Evolutionary conservation across 2,329 filamentous ascomycete species (phyloP), one percentile per base, ranked within the genome.

Genomic region (Colletotrichum sp.): DNA sequence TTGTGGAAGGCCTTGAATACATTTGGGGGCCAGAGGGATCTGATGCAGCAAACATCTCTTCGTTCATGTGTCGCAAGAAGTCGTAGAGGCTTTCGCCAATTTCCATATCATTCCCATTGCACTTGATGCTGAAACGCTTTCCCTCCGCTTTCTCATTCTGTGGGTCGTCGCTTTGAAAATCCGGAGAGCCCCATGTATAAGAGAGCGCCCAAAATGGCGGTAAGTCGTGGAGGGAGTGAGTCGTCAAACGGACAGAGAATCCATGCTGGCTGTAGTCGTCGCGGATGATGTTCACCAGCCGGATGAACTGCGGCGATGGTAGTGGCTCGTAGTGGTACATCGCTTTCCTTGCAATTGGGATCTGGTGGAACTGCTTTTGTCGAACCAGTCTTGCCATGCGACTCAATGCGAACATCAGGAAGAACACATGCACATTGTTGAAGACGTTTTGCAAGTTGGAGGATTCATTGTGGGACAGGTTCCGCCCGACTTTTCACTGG

Each of bases 321-420:
- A 72, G 24, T 59, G 84, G 38, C n/a, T 26, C 21, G 30, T 65
- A 65, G 24, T 24, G 28, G 24, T 65, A 65, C 36, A 52, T 52
- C 5, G 62, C 32, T 36, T 24, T 63, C 14, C 9, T 63, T 10
- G 2, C 28, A 1, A 16, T 4, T 5, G 18, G 2, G 0, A 12
- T 2, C 30, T 30, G 58, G 3, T 4, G 58, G 1, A 30, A 0
- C 18, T 28, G 28, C 0, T 32, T 36, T 1, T 1, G 58, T 32
- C n/a, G 9, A n/a, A 34, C 7, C 18, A 8, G 2, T 24, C 18
- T 61, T 21, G 28, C 56, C 3, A 30, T 32, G 30, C n/a, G 26
- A 32, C 26, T 59, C 43, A 21, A 21, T 7, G 38, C 9, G 3
- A 21, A 13, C n/a, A 21, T 52, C 10, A 52, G 9, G 2, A 13